These are phyloP conservation scores for Daedaleopsis sinensis DNA, from an alignment of 768 basidiomycete genomes.

Conservation along the genomic window DNA sequence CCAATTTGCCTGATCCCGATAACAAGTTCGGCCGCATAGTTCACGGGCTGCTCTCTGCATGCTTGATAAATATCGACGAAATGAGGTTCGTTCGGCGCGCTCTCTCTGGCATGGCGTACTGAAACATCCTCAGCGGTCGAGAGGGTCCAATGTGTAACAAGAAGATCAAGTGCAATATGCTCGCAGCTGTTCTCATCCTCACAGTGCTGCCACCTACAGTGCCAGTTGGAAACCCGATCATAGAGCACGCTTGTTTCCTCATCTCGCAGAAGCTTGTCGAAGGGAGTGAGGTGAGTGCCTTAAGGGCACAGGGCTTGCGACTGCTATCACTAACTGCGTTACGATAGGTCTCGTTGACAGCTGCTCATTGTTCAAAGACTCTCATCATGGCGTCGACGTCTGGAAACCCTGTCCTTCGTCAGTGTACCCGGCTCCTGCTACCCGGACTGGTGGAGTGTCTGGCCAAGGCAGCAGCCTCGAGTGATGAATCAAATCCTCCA, in stretches of 20 bases:
- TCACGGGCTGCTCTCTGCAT: constrained; percentile 84
- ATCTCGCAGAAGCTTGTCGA: constrained; percentile 82
- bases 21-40: constrained; percentile 62
- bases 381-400: constrained; percentile 71
- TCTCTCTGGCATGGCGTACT: background rate
- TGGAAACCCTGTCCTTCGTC: constrained; percentile 66
- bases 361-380: constrained; percentile 89
- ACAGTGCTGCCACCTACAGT: constrained; percentile 73
- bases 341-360: constrained; percentile 76
- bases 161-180: constrained; percentile 89
- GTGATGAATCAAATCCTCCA: constrained; percentile 57
- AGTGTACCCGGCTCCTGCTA: constrained; percentile 71
- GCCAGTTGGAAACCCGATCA: constrained; percentile 68
- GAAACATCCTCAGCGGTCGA: constrained; percentile 60
- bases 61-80: constrained; percentile 84
- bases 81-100: constrained; percentile 70
- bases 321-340: background rate
- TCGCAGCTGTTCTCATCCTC: constrained; percentile 83
- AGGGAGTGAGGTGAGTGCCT: constrained; percentile 63
- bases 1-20: constrained; percentile 43
- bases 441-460: constrained; percentile 84
- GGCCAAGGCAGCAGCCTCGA: constrained; percentile 63
- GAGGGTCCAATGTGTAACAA: constrained; percentile 72
- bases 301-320: background rate
- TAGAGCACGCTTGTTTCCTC: constrained; percentile 85